Evolutionary conservation across 495 filamentous ascomycete species (phyloP).

Genomic region (Aspergillus saccharolyticus): DNA sequence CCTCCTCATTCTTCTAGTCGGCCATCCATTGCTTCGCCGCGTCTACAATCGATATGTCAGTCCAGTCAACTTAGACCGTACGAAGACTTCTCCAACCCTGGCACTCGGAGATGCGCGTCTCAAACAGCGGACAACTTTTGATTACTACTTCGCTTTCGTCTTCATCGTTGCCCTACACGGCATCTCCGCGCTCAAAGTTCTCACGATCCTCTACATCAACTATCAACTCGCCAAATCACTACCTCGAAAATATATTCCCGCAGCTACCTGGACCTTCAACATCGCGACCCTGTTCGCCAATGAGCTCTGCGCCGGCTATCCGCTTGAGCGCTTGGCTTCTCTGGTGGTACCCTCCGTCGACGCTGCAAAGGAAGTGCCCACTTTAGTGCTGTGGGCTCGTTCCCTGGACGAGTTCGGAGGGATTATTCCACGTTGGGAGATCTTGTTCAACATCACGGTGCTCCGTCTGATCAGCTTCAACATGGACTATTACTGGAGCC

Average conservation of each 20-base stretch:
- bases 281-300: slow-evolving; percentile 82
- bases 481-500: slow-evolving; percentile 92
- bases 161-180: slow-evolving; percentile 81
- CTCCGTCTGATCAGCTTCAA: slow-evolving; percentile 94
- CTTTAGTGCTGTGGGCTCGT: slow-evolving; percentile 51
- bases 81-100: slow-evolving; percentile 21
- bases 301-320: slow-evolving; percentile 76
- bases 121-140: slow-evolving; percentile 75
- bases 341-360: slow-evolving; percentile 41
- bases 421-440: slow-evolving; percentile 81
- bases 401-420: slow-evolving; percentile 75
- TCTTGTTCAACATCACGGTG: slow-evolving; percentile 96
- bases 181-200: slow-evolving; percentile 74
- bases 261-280: slow-evolving; percentile 91
- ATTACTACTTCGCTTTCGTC: slow-evolving; percentile 73
- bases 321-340: slow-evolving; percentile 54
- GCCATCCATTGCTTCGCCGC: slow-evolving; percentile 74
- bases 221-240: slow-evolving; percentile 68
- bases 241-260: slow-evolving; percentile 61
- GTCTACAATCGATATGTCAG: slow-evolving; percentile 51
- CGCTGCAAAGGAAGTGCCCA: slow-evolving; percentile 26
- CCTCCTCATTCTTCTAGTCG: slow-evolving; percentile 60
- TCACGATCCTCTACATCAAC: slow-evolving; percentile 75
- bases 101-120: slow-evolving; percentile 59
- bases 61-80: slow-evolving; percentile 7